phyloP scores from a whole-genome alignment of 345 rosid species.

The Eucalyptus regnans region DNA sequence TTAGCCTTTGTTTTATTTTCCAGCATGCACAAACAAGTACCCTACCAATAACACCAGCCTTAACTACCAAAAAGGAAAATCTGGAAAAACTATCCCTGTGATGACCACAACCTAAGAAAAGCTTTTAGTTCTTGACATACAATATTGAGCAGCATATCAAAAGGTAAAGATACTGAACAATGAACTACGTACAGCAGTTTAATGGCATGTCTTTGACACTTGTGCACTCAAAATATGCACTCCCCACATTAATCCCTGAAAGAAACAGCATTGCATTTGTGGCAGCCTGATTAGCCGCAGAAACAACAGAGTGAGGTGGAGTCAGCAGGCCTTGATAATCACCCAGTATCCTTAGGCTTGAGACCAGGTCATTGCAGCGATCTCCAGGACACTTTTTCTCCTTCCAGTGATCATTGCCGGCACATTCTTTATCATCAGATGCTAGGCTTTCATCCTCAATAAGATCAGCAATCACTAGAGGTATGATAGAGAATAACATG shows the following conservation, averaged over 20 bases:
- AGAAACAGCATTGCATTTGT: conserved; percentile 71
- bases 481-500: conserved; percentile 72
- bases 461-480: conserved; percentile 70
- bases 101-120: not conserved
- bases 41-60: not conserved
- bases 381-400: conserved; percentile 17
- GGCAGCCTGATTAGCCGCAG: conserved; percentile 90
- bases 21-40: not conserved
- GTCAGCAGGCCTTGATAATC: conserved; percentile 77
- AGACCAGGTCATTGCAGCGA: conserved; percentile 41
- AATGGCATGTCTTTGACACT: conserved; percentile 80
- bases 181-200: conserved; percentile 50
- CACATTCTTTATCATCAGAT: conserved; percentile 12
- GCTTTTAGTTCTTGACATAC: not conserved
- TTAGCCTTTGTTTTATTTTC: not conserved
- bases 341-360: conserved; percentile 75
- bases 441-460: conserved; percentile 62
- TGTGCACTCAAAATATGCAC: conserved; percentile 55
- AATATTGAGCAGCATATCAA: not conserved
- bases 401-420: conserved; percentile 14
- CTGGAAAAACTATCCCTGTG: not conserved
- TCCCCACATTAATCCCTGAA: conserved; percentile 51
- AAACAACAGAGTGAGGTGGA: conserved; percentile 70
- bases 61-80: not conserved
- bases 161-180: not conserved